Conservation (phyloP, 208 protist species). For the Leishmania arabica region DNA sequence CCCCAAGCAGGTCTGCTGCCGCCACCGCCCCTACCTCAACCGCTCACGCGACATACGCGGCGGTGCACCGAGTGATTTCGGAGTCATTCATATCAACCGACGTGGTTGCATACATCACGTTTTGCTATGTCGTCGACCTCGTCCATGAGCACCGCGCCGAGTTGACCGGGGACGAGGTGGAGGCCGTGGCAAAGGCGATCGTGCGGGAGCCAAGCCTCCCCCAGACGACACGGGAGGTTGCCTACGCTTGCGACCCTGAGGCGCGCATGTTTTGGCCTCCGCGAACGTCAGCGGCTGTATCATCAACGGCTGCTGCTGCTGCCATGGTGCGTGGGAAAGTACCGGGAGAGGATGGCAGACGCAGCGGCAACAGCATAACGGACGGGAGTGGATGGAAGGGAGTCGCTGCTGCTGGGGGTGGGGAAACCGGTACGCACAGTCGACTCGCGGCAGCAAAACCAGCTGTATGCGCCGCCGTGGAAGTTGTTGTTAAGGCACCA, state of each 20-base stretch:
- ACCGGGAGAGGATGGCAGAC: background rate
- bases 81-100: constrained; percentile 17
- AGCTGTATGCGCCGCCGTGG: background rate
- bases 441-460: background rate
- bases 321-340: background rate
- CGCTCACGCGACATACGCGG: background rate
- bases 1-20: background rate
- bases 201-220: constrained; percentile 10
- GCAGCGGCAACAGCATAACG: background rate
- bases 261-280: constrained; percentile 26
- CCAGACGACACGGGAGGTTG: constrained; percentile 15
- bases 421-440: background rate
- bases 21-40: background rate
- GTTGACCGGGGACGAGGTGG: constrained; percentile 43
- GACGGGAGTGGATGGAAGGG: background rate
- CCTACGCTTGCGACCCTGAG: constrained; percentile 30
- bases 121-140: constrained; percentile 20
- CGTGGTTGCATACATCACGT: constrained; percentile 15
- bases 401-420: background rate
- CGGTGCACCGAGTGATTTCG: background rate
- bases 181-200: constrained; percentile 23
- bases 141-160: constrained; percentile 26
- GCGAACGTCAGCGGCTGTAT: background rate
- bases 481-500: background rate
- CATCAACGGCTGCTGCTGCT: background rate